Base-by-base conservation (phyloP, 768 basidiomycete genomes). In the Tubosaeta brunneosetosa region DNA sequence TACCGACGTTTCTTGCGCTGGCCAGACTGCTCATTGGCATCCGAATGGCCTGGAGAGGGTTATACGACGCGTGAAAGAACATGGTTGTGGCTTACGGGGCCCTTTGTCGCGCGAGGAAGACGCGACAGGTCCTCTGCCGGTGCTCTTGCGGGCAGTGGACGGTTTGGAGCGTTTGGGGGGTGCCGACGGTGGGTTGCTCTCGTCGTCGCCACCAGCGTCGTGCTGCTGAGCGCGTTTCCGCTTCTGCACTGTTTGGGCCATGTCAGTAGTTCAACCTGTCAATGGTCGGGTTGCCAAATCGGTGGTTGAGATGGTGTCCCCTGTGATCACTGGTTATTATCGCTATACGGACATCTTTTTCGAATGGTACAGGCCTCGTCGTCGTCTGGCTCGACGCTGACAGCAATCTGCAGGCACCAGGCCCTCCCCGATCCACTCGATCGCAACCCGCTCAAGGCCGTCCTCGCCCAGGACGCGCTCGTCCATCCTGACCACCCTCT, bases 311-410 rank as follows among this genome's bases (percentile, higher is more conserved):
- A 68, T 69, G 68, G 69, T 70, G 38, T 67, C 69, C 26, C 72
- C 78, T 5, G 74, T 81, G 5, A 68, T 84, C 45, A 84, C 78
- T 52, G 88, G 88, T 13, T 91, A 85, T 62, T 91, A 91, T 66
- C 74, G 91, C 48, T 92, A 86, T 65, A 89, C 89, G 0, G 91
- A 94, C 68, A 84, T 93, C 48, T 86, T 83, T 79, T 91, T 83
- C 51, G 84, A 90, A 66, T 91, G 86, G 89, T 86, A 4, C 26
- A 6, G 33, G 33, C 52, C 14, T 12, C 52, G 1, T 42, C 49
- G 2, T 47, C 48, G 19, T 37, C 43, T n/a, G 4, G 8, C 14
- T 26, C 47, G 17, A 19, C 41, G 9, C 58, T 49, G 32, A 42
- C 56, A 25, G 3, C 29, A 19, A 5, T 6, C 3, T 8, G 4